Conservation (phyloP, 2,329 filamentous ascomycete genomes). For the Alternaria arbusti region DNA sequence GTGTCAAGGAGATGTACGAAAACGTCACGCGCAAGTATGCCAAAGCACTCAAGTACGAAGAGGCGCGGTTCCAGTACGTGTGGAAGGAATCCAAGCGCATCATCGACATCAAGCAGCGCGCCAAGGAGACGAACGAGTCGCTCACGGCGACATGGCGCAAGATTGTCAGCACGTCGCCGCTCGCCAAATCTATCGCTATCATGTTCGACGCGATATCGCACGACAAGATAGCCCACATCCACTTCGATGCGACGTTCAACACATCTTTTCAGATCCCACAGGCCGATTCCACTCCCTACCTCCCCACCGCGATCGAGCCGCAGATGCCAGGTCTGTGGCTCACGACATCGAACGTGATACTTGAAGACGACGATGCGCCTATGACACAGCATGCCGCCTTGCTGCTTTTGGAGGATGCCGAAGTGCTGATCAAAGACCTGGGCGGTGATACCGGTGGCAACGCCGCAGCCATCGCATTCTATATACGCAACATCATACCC, state of each 20-base stretch:
- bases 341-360: conserved; percentile 81
- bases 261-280: conserved; percentile 69
- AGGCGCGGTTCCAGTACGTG: conserved; percentile 87
- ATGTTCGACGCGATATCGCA: conserved; percentile 81
- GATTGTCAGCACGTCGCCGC: conserved; percentile 73
- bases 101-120: conserved; percentile 79
- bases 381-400: conserved; percentile 87
- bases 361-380: conserved; percentile 70
- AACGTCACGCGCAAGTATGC: conserved; percentile 92
- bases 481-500: conserved; percentile 65
- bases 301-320: conserved; percentile 71
- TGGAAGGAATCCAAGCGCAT: conserved; percentile 90
- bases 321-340: conserved; percentile 81
- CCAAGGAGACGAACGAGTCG: conserved; percentile 69
- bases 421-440: conserved; percentile 74
- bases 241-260: conserved; percentile 69
- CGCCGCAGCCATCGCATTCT: conserved; percentile 77
- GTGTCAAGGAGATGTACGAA: conserved; percentile 80
- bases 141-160: conserved; percentile 73
- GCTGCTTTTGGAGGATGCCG: conserved; percentile 81
- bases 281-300: conserved; percentile 71
- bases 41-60: conserved; percentile 90
- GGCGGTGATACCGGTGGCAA: conserved; percentile 75
- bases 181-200: conserved; percentile 82
- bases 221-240: conserved; percentile 84